Evolutionary conservation across 768 basidiomycete species (phyloP).

Genomic region (Collybia sordida): DNA sequence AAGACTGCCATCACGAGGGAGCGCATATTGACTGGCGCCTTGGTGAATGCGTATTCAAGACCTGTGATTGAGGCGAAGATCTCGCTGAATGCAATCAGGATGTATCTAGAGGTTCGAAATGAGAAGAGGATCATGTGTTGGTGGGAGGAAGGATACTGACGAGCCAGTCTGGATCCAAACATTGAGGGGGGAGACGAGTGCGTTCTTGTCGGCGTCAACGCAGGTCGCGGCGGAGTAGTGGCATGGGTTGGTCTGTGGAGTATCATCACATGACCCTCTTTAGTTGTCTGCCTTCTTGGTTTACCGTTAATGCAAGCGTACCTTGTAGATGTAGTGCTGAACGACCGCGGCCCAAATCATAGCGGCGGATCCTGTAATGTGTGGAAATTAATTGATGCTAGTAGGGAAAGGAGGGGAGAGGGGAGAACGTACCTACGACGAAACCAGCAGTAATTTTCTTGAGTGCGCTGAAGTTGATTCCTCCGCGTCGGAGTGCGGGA

Average conservation of each 20-base stretch:
- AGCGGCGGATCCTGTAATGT: too few relatives aligned
- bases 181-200: background rate
- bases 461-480: conserved; percentile 57
- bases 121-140: background rate
- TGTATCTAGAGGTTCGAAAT: conserved; percentile 38
- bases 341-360: conserved; percentile 61
- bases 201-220: conserved; percentile 48
- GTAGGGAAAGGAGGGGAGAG: too few relatives aligned
- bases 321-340: too few relatives aligned
- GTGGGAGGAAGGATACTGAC: conserved; percentile 23
- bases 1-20: conserved; percentile 79
- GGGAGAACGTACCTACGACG: conserved; percentile 45
- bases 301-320: too few relatives aligned
- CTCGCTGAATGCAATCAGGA: conserved; percentile 69
- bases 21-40: conserved; percentile 88
- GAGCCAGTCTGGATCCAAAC: conserved; percentile 55
- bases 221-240: too few relatives aligned
- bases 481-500: conserved; percentile 49
- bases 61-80: conserved; percentile 83
- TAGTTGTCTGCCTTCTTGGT: too few relatives aligned
- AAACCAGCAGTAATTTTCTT: conserved; percentile 63
- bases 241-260: too few relatives aligned
- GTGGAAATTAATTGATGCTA: too few relatives aligned
- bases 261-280: too few relatives aligned
- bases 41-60: conserved; percentile 84